Evolutionary conservation across 768 basidiomycete genomes (phyloP).

Genomic region (Pulveroboletus ravenelii): DNA sequence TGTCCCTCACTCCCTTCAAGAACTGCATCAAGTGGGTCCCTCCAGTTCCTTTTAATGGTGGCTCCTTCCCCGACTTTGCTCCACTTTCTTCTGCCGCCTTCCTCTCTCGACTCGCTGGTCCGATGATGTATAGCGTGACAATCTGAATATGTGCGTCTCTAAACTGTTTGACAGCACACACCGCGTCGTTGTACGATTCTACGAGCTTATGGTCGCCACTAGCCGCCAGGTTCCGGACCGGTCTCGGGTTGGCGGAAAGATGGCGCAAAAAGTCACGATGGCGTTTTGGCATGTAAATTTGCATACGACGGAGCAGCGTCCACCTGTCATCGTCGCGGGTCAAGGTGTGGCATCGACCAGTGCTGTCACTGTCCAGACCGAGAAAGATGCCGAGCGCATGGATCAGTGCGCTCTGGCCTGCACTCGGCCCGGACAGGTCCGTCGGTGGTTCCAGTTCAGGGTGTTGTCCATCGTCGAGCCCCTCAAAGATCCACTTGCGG

Average conservation of each 20-base stretch:
- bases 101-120: conserved; percentile 45
- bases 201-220: conserved; percentile 30
- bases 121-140: conserved; percentile 68
- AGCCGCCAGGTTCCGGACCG: conserved; percentile 53
- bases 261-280: conserved; percentile 76
- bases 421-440: conserved; percentile 72
- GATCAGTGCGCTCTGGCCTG: conserved; percentile 77
- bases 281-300: conserved; percentile 76
- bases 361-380: conserved; percentile 50
- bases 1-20: conserved; percentile 65
- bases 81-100: not conserved
- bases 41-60: conserved; percentile 63
- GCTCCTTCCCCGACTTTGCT: conserved; percentile 19
- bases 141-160: conserved; percentile 76
- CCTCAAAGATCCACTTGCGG: conserved; percentile 57
- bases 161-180: conserved; percentile 64
- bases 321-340: conserved; percentile 7
- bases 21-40: conserved; percentile 77
- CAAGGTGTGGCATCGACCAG: not conserved
- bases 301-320: conserved; percentile 68
- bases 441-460: conserved; percentile 39
- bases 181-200: conserved; percentile 60
- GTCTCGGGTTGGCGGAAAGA: conserved; percentile 54
- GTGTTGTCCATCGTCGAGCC: conserved; percentile 39
- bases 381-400: conserved; percentile 72